Base-by-base conservation (phyloP, 495 filamentous ascomycete genomes). In the Penicillium turbatum region DNA sequence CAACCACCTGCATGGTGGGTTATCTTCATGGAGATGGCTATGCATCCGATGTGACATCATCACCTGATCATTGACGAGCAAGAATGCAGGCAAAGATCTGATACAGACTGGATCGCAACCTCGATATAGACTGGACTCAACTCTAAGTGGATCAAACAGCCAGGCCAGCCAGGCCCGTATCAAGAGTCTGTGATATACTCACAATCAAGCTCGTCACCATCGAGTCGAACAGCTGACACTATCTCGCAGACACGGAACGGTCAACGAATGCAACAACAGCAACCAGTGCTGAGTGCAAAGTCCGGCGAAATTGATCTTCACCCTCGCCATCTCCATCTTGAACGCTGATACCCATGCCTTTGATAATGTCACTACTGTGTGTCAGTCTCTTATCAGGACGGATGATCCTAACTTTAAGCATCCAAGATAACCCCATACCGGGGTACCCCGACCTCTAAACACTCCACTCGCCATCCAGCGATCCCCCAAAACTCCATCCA, bases 351-450 rank as follows among this genome's bases (percentile, higher is more conserved):
- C 2, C 21, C 21, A 24, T 24, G 21, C 4, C 11, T 44, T 44
- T 17, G 38, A 26, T 24, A 34, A 19, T 50, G 48, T 50, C 48
- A 50, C 27, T 1, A 16, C 29, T 36, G 30, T 51, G 38, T 43
- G 49, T 43, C 49, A 51, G 43, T 10, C 34, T 32, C 38, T 51
- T 51, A 51, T 51, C 49, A 12, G 2, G 1, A 34, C 17, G 12
- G 49, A 13, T 13, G 49, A 51, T 51, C 49, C 39, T 35, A 51
- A 43, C 49, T 39, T 16, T 36, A 36, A 38, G 34, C 34, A 38
- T 49, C 26, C 4, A 11, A 39, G 16, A 38, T 30, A 13, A 49
- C 12, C 10, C 27, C 21, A 38, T 16, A 38, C 36, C 26, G 27
- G 41, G 41, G 15, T 30, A 31, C 26, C 41, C 41, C 41, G 10